Evolutionary conservation across 2,329 filamentous ascomycete genomes (phyloP), one percentile per base, ranked within the genome.

Genomic region (Aspergillus quadricinctus): DNA sequence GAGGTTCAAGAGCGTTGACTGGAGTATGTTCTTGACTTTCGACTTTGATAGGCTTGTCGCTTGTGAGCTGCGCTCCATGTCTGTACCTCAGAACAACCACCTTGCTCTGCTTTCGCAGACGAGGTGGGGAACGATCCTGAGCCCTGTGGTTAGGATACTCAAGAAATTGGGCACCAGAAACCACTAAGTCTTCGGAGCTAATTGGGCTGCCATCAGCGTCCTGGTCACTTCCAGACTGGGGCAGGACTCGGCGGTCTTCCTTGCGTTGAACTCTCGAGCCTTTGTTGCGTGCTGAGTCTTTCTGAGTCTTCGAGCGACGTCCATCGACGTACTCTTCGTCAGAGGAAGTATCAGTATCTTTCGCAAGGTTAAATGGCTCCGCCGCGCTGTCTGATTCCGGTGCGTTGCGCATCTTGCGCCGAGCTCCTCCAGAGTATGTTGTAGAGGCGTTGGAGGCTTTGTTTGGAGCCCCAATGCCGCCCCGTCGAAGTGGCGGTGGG

Each of bases 401-500:
- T n/a, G 21, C 10, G n/a, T 23, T 17, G 17, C 25, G 27, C 4
- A 25, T 6, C 19, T 21, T 52, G 27, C 23, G 53, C 27, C 52
- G 55, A 10, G 23, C 19, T 14, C 48, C 55, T n/a, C 10, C 11
- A 1, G 6, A 23, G 21, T 46, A 25, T 23, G 43, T 14, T 14
- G 23, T 23, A 25, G 46, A 31, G 27, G 41, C 21, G 10, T 45
- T 53, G 3, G 52, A 27, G n/a, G 54, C 14, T 41, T 50, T 60
- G 45, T 40, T 59, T 3, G 61, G 55, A 29, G 57, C 31, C 17
- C 62, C 66, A 43, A 60, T 57, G 11, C 65, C 66, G 17, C 70
- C 70, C 37, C 76, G 72, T 53, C 70, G 72, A 6, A 77, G 63
- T 21, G 72, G 66, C 8, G 77, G 75, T 4, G 77, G 77, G 2